These are phyloP conservation scores for Phytophthora multivora DNA, from an alignment of 352 stramenopile genomes.

Conservation along the genomic window DNA sequence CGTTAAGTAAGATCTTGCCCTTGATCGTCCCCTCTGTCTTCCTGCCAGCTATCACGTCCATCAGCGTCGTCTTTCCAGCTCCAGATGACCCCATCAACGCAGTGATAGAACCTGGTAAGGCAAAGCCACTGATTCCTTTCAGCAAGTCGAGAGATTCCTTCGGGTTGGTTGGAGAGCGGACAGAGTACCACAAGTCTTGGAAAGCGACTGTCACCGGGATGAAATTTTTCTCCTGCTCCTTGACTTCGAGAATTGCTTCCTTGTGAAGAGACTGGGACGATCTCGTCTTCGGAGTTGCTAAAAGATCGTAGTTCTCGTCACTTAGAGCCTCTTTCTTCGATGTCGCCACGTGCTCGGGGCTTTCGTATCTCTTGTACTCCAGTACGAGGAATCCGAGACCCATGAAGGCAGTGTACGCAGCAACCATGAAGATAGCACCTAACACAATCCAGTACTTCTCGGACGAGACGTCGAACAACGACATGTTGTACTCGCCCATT, in stretches of 20 bases:
- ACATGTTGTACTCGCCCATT: slow-evolving; percentile 48
- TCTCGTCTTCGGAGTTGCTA: slow-evolving; percentile 14
- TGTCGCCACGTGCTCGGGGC: slow-evolving; percentile 16
- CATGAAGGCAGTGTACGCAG: slow-evolving; percentile 43
- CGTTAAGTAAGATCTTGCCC: slow-evolving; percentile 58
- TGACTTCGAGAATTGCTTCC: slow-evolving; percentile 12
- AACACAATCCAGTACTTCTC: slow-evolving; percentile 36
- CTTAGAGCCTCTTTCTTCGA: slow-evolving; percentile 2
- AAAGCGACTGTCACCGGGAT: slow-evolving; percentile 40
- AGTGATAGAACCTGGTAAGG: slow-evolving; percentile 66
- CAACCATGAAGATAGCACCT: slow-evolving; percentile 38
- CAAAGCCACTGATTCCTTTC: slow-evolving; percentile 28
- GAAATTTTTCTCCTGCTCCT: slow-evolving; percentile 25
- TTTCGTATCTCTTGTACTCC: slow-evolving; percentile 35
- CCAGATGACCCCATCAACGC: slow-evolving; percentile 86
- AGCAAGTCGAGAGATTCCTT: slow-evolving; percentile 45
- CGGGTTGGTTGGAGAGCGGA: slow-evolving; percentile 34
- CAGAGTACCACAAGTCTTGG: slow-evolving; percentile 43
- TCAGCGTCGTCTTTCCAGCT: slow-evolving; percentile 84
- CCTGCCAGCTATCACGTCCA: slow-evolving; percentile 91
- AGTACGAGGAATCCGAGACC: slow-evolving; percentile 35
- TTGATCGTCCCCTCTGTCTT: slow-evolving; percentile 60
- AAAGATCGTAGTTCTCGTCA: slow-evolving; percentile 1
- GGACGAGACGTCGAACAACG: slow-evolving; percentile 31
- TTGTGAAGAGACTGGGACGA: background rate